Conservation (phyloP, 768 basidiomycete species). For the Coprinopsis marcescibilis region DNA sequence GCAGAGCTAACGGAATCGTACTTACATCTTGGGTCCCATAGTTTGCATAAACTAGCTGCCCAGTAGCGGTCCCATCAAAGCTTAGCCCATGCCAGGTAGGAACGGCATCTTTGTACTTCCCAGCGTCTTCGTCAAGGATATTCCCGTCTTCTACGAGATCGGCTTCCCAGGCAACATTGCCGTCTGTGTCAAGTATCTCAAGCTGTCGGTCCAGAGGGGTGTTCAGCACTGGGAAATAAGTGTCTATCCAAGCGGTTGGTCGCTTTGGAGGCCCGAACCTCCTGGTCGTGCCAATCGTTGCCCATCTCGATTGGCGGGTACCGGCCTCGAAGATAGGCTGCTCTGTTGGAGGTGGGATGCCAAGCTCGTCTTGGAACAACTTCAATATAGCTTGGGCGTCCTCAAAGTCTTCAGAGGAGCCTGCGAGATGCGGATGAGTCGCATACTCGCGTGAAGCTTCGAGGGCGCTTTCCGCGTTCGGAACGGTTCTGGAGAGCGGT, state of each 20-base stretch:
- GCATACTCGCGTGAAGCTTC: conserved; percentile 54
- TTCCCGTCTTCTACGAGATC: conserved; percentile 63
- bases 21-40: conserved; percentile 64
- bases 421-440: conserved; percentile 68
- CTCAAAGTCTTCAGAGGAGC: conserved; percentile 51
- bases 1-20: conserved; percentile 63
- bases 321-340: conserved; percentile 71
- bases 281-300: conserved; percentile 52
- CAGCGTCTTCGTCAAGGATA: conserved; percentile 67
- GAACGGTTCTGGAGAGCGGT: conserved; percentile 34
- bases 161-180: conserved; percentile 28
- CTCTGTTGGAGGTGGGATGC: conserved; percentile 35
- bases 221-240: conserved; percentile 87
- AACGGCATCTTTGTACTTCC: conserved; percentile 57
- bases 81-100: conserved; percentile 85
- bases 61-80: conserved; percentile 66
- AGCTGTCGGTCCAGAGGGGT: conserved; percentile 65
- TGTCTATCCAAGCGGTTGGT: conserved; percentile 67
- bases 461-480: conserved; percentile 51
- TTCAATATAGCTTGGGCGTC: conserved; percentile 64
- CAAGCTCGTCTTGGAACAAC: conserved; percentile 63
- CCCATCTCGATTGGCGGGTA: conserved; percentile 54
- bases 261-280: conserved; percentile 16
- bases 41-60: conserved; percentile 70
- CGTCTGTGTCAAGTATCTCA: conserved; percentile 10